A percentile compares a stretch with the other conserved stretches of the same genome.
These are phyloP conservation scores for Rhododendron ferrugineum DNA, from an alignment of 148 eudicot species.

Conservation along the genomic window DNA sequence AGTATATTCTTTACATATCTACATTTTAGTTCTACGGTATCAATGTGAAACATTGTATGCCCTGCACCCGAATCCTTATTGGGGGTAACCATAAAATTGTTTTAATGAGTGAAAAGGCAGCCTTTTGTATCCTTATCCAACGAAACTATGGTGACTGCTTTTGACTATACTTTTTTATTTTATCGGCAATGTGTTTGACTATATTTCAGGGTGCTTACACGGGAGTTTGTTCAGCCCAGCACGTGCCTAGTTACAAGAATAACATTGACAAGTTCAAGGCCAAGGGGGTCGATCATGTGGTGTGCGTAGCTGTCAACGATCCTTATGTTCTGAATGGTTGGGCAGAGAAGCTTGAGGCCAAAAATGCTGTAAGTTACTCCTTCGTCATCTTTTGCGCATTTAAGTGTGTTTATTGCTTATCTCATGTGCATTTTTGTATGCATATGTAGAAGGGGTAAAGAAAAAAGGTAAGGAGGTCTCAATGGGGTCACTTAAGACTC, in stretches of 20 bases:
- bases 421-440: neutral
- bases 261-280: slow-evolving; percentile 81
- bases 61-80: neutral
- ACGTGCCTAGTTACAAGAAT: slow-evolving; percentile 91
- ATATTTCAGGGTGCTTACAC: slow-evolving; percentile 78
- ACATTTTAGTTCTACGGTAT: neutral
- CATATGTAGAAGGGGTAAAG: neutral
- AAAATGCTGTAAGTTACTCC: slow-evolving; percentile 59
- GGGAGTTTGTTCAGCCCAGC: slow-evolving; percentile 93
- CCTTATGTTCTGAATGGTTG: slow-evolving; percentile 90
- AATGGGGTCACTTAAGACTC: neutral
- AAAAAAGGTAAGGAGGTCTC: neutral
- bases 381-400: neutral
- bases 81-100: neutral
- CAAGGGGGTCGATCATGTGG: slow-evolving; percentile 77
- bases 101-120: neutral
- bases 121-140: neutral
- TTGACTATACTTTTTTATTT: too few species aligned
- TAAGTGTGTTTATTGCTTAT: neutral
- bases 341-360: slow-evolving; percentile 95
- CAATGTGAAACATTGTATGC: neutral
- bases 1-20: neutral
- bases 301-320: slow-evolving; percentile 91
- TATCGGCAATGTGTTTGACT: neutral
- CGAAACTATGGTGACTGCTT: neutral